A percentile compares a stretch with the other conserved stretches of the same genome.
These are phyloP conservation scores for Podila minutissima DNA, from an alignment of 192 early-diverging fungal species.

Conservation along the genomic window DNA sequence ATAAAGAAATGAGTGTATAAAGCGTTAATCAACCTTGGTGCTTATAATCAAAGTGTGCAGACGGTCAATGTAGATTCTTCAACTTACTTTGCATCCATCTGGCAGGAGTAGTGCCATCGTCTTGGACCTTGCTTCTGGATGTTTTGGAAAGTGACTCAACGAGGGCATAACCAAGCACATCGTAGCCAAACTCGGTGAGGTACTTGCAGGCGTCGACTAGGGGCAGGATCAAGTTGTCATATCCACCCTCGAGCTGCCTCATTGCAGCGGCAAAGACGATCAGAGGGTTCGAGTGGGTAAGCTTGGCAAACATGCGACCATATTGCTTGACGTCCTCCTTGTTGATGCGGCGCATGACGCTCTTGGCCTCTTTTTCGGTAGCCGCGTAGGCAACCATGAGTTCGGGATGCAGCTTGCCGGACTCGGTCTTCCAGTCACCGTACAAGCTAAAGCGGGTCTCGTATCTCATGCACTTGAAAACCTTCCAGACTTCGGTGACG, in stretches of 20 bases:
- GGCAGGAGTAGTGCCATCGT: conserved; percentile 66
- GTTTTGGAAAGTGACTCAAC: conserved; percentile 72
- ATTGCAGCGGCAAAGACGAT: conserved; percentile 76
- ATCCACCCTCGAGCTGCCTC: conserved; percentile 68
- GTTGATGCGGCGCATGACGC: conserved; percentile 74
- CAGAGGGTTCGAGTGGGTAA: conserved; percentile 78
- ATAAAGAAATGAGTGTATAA: neutral
- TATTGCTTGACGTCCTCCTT: conserved; percentile 79
- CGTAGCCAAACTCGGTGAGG: conserved; percentile 76
- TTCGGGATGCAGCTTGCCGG: conserved; percentile 65
- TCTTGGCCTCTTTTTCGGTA: conserved; percentile 63
- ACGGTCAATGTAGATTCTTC: neutral
- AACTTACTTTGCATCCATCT: conserved; percentile 70
- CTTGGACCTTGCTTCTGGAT: conserved; percentile 65
- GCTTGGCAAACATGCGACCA: conserved; percentile 77
- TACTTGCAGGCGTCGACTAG: conserved; percentile 85
- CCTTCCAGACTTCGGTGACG: conserved; percentile 68
- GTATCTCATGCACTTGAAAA: conserved; percentile 69
- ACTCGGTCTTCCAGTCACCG: conserved; percentile 79
- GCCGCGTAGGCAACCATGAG: conserved; percentile 56
- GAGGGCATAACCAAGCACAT: conserved; percentile 75
- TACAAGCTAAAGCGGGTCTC: conserved; percentile 76
- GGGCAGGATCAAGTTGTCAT: conserved; percentile 78
- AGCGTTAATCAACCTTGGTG: neutral
- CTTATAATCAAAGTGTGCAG: too few species aligned